Percentiles rank a stretch among this genome's conserved stretches.
Conservation (phyloP, 495 filamentous ascomycete species). For the Haplographium delicatum region DNA sequence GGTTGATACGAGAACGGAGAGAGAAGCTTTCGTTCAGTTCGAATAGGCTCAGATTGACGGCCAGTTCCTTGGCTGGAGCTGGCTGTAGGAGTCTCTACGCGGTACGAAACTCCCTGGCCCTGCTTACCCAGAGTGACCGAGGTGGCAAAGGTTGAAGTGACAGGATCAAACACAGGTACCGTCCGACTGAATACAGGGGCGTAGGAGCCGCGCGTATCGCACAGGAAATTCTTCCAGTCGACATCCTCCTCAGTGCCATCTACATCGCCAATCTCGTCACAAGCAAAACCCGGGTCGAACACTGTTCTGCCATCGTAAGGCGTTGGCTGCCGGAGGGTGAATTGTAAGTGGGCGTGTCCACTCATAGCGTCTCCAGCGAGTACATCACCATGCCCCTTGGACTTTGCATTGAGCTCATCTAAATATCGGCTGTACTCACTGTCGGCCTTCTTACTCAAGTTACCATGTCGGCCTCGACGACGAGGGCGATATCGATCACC, state of each 20-base stretch:
- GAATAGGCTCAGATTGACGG: background rate
- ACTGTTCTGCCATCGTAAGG: background rate
- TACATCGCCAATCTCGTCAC: too few species aligned
- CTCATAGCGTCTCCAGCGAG: background rate
- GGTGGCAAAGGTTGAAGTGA: too few species aligned
- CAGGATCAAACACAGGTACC: too few species aligned
- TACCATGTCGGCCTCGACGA: background rate
- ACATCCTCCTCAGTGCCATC: too few species aligned
- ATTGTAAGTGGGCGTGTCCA: background rate
- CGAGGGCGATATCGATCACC: too few species aligned
- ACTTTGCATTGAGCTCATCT: slow-evolving; percentile 3
- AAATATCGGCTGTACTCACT: background rate
- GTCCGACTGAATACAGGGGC: too few species aligned
- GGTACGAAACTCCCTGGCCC: too few species aligned
- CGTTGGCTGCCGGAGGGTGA: background rate
- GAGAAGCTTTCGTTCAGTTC: background rate
- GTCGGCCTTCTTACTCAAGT: background rate
- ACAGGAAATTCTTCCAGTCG: too few species aligned
- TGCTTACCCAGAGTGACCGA: too few species aligned
- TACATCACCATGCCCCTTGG: background rate
- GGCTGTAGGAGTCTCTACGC: too few species aligned
- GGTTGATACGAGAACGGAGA: background rate
- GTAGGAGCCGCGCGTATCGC: too few species aligned
- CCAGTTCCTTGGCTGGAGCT: too few species aligned
- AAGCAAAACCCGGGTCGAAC: background rate